Base-by-base conservation (phyloP, 1,284 basidiomycete species). In the Pseudozyma sp. region DNA sequence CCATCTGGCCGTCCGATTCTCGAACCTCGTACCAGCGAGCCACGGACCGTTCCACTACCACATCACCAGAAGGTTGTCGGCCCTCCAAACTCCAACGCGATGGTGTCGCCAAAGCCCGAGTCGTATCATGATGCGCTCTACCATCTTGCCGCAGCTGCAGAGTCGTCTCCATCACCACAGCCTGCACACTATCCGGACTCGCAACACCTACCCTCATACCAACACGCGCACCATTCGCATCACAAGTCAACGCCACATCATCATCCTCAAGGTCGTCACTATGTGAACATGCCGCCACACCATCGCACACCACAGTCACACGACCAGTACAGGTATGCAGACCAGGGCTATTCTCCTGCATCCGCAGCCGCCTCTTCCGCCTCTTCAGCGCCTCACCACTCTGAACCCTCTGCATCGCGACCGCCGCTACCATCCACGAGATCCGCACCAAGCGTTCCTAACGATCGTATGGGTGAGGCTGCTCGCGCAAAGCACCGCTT, bases 111-210 rank as follows among this genome's bases (percentile, higher is more conserved):
- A 16, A 72, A 72, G 42, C 64, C 64, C 43, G 69, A 72, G 46
- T 42, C 59, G 33, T 72, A 67, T 54, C 65, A 73, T 40, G 70
- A 65, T 46, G 70, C 65, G n/a, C 65, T 73, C 37, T 73, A 73
- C 44, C 70, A 73, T 30, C 40, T 73, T 8, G 70, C 70, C 14
- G 46, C 70, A 17, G 70, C 70, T 2, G 70, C 70, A 44, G 61
- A 68, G 43, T 73, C 70, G 1, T 73, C 70, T 10, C 65, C 65
- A 17, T 73, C 70, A 7, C 69, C 69, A 2, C 68, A 67, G 34
- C 57, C 52, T 3, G 43, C 33, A 14, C 61, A 69, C 42, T 53
- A 62, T 16, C 49, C 56, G 6, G 67, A 69, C 7, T 17, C 47
- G 30, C 56, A 57, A 39, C 44, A 55, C n/a, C 47, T 40, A 11